phyloP scores from a whole-genome alignment of 2,329 filamentous ascomycete genomes.

The Sclerotinia spermophila region DNA sequence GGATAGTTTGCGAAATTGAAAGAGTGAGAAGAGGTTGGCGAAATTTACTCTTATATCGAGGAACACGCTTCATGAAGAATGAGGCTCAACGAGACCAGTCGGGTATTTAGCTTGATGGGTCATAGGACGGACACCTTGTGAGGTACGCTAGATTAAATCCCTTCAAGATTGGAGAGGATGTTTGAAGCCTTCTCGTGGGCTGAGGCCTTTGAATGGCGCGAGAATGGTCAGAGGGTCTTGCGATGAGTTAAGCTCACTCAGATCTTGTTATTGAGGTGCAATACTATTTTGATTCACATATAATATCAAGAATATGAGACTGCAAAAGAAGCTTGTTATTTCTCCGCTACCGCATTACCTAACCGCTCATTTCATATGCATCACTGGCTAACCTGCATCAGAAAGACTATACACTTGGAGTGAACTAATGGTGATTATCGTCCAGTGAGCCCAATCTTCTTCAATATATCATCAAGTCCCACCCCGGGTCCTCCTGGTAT shows the following conservation, averaged over 20 bases:
- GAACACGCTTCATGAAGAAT: not conserved
- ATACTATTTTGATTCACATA: not conserved
- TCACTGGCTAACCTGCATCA: not conserved
- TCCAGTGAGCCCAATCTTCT: constrained; percentile 42
- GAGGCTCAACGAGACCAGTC: not conserved
- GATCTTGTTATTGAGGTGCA: not conserved
- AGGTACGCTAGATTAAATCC: not conserved
- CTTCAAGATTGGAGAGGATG: not conserved
- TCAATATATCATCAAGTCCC: constrained; percentile 63
- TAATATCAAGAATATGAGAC: not conserved
- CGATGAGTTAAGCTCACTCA: not conserved
- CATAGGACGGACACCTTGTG: constrained; percentile 4
- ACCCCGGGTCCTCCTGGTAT: constrained; percentile 61
- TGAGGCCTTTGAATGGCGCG: not conserved
- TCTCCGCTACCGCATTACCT: constrained; percentile 4
- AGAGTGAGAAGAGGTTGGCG: not conserved
- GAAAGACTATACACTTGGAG: not conserved
- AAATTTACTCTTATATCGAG: not conserved
- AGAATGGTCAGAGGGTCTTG: not conserved
- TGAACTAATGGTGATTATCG: constrained; percentile 3
- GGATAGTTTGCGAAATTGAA: not conserved
- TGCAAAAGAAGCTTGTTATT: not conserved
- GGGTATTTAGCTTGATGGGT: not conserved
- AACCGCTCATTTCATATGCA: not conserved
- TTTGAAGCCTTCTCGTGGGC: not conserved